A percentile compares a stretch with the other conserved stretches of the same genome.
Evolutionary conservation across 2,329 filamentous ascomycete species (phyloP).

Genomic region (Xylariaceae sp.): DNA sequence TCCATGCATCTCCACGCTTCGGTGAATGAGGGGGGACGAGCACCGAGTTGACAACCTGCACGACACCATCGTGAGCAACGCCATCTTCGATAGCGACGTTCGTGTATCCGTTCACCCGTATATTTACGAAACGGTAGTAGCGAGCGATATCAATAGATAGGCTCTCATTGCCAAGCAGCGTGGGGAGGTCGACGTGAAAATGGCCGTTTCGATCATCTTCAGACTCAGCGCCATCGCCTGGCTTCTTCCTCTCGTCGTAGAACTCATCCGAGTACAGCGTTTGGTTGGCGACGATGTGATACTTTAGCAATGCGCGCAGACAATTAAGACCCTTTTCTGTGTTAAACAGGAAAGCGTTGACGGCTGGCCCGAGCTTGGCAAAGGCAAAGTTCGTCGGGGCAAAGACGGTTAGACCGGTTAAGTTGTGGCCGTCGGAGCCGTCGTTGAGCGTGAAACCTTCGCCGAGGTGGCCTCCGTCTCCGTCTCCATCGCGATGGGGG

Average conservation of each 20-base stretch:
- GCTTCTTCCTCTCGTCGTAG: slow-evolving; percentile 49
- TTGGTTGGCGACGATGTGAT: slow-evolving; percentile 33
- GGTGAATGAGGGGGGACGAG: slow-evolving; percentile 66
- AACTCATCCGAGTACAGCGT: slow-evolving; percentile 70
- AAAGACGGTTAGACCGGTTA: slow-evolving; percentile 69
- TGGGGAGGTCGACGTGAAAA: slow-evolving; percentile 66
- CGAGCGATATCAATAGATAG: slow-evolving; percentile 66
- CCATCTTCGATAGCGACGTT: slow-evolving; percentile 63
- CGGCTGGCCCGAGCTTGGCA: slow-evolving; percentile 60
- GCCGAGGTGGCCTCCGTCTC: slow-evolving; percentile 32
- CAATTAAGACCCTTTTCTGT: slow-evolving; percentile 67
- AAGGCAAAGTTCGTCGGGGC: slow-evolving; percentile 80
- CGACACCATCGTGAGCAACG: slow-evolving; percentile 71
- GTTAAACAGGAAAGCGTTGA: slow-evolving; percentile 82
- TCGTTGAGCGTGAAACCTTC: too few species aligned
- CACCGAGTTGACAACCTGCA: slow-evolving; percentile 69
- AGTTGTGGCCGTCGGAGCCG: slow-evolving; percentile 33
- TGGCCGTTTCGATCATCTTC: slow-evolving; percentile 38
- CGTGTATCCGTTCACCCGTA: slow-evolving; percentile 70
- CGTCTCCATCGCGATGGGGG: slow-evolving; percentile 12
- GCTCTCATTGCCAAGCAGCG: slow-evolving; percentile 59
- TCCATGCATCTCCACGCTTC: slow-evolving; percentile 38
- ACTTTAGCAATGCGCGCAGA: slow-evolving; percentile 58
- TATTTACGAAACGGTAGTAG: slow-evolving; percentile 61
- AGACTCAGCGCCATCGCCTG: slow-evolving; percentile 9